Conservation (phyloP, 2,329 filamentous ascomycete species). For the Coniella vitis region DNA sequence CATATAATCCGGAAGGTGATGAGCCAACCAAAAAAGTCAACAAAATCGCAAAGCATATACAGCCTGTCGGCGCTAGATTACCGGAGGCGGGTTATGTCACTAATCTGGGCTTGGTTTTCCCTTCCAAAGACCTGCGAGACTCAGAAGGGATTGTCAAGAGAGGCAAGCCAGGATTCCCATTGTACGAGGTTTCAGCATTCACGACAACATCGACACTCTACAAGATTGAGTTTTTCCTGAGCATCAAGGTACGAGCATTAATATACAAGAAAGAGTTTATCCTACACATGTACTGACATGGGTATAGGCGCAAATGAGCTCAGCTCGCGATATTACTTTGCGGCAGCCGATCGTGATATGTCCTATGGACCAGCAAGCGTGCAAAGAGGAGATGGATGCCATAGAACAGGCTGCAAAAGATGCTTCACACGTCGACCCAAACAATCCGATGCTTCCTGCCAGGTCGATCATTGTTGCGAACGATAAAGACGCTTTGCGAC, state of each 20-base stretch:
- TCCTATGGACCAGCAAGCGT: constrained; percentile 87
- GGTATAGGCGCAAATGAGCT: constrained; percentile 73
- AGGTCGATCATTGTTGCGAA: constrained; percentile 72
- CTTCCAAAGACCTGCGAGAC: constrained; percentile 81
- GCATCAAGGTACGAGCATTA: constrained; percentile 65
- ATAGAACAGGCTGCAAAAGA: constrained; percentile 95
- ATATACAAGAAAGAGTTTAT: background rate
- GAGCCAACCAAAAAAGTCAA: constrained; percentile 89
- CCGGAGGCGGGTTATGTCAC: constrained; percentile 90
- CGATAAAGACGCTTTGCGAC: constrained; percentile 58
- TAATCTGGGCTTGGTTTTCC: constrained; percentile 85
- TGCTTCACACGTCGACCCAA: constrained; percentile 77
- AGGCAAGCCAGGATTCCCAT: constrained; percentile 79
- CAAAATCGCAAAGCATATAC: constrained; percentile 75
- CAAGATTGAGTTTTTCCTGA: constrained; percentile 96
- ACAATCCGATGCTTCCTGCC: constrained; percentile 88
- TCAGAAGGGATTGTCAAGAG: constrained; percentile 79
- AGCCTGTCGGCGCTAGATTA: constrained; percentile 74
- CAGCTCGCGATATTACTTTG: constrained; percentile 79
- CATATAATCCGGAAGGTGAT: constrained; percentile 97
- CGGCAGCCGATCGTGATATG: constrained; percentile 94
- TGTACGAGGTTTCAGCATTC: constrained; percentile 83
- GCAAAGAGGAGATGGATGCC: constrained; percentile 97
- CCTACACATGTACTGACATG: constrained; percentile 1
- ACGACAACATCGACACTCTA: constrained; percentile 91